A percentile compares a stretch with the other conserved stretches of the same genome.
These are phyloP conservation scores for Mycena albidolilacea DNA, from an alignment of 768 basidiomycete genomes.

Conservation along the genomic window DNA sequence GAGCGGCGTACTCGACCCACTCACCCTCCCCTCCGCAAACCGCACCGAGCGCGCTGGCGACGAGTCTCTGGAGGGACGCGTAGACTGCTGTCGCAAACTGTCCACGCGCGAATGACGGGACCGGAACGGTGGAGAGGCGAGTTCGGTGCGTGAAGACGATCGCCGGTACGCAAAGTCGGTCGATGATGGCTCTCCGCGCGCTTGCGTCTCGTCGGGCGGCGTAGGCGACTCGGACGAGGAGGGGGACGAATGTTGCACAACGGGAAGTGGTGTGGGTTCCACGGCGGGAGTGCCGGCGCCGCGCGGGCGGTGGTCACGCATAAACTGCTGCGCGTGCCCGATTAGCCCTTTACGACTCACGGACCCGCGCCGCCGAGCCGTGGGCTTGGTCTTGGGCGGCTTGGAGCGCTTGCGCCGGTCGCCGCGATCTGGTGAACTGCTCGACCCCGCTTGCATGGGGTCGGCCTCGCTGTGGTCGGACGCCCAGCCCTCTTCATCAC, in stretches of 20 bases:
- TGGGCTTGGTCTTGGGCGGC: slow-evolving; percentile 42
- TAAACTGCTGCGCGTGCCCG: slow-evolving; percentile 32
- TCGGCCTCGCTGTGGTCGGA: slow-evolving; percentile 64
- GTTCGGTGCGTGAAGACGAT: background rate
- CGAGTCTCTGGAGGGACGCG: slow-evolving; percentile 40
- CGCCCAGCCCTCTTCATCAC: slow-evolving; percentile 76
- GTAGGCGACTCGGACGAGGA: slow-evolving; percentile 18
- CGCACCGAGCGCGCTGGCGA: slow-evolving; percentile 51
- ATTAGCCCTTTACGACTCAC: slow-evolving; percentile 32
- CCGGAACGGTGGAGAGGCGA: background rate
- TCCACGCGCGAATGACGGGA: slow-evolving; percentile 39
- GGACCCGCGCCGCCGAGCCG: slow-evolving; percentile 24
- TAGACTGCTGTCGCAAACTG: slow-evolving; percentile 30
- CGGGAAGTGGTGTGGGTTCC: background rate
- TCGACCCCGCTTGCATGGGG: slow-evolving; percentile 27
- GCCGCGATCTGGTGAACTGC: slow-evolving; percentile 30
- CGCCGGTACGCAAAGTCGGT: slow-evolving; percentile 36
- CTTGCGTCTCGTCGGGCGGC: slow-evolving; percentile 1
- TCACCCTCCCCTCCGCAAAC: slow-evolving; percentile 44
- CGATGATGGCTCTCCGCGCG: background rate
- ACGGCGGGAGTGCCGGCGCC: background rate
- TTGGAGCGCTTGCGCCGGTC: slow-evolving; percentile 46
- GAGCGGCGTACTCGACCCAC: slow-evolving; percentile 41
- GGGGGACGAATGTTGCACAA: background rate
- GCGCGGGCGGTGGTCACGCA: slow-evolving; percentile 27